Base-by-base conservation (phyloP, 176 grass and related monocot genomes). In the Alopecurus myosuroides region DNA sequence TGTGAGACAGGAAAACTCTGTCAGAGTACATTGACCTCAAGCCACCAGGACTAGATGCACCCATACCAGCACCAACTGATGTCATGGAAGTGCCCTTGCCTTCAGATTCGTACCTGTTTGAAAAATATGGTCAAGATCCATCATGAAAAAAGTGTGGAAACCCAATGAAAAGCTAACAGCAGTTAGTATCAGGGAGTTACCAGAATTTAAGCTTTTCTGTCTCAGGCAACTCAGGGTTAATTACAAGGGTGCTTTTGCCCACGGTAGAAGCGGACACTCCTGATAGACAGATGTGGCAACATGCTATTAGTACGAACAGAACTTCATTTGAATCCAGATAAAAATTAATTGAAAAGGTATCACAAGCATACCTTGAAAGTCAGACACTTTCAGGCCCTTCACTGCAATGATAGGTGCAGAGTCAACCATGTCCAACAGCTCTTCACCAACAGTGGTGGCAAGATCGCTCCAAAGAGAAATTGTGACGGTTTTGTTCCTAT, bases 381-480 rank as follows among this genome's bases (percentile, higher is more conserved):
- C 91, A 45, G 93, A 94, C 33, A 96, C 97, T 88, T 86, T 96
- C 6, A 99, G 84, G 86, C 89, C 83, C 85, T 95, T 99, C 14
- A 96, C 82, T 14, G 93, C 91, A 66, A 99, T 70, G 4, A 94
- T 52, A 35, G 97, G 97, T 13, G 87, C 74, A 81, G 89, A 88
- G 39, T 88, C 93, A 89, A 92, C 91, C 52, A 88, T 92, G 80
- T 96, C 93, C 78, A 99, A 83, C 70, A 99, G 90, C 66, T 99
- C 78, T 78, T 99, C 93, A n/a, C 97, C 97, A 76, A 81, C 52
- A 22, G 65, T 89, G 52, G 93, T 99, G 18, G 97, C 93, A 86
- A 96, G 97, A 89, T 99, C 91, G 80, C 92, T 94, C 97, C 97
- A 99, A 28, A 99, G 88, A 85, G 97, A 92, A 65, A 96, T 76